Percentiles rank a stretch among this genome's conserved stretches.
phyloP scores from a whole-genome alignment of 306 rosid genomes.

The Cicer chorassanicum region DNA sequence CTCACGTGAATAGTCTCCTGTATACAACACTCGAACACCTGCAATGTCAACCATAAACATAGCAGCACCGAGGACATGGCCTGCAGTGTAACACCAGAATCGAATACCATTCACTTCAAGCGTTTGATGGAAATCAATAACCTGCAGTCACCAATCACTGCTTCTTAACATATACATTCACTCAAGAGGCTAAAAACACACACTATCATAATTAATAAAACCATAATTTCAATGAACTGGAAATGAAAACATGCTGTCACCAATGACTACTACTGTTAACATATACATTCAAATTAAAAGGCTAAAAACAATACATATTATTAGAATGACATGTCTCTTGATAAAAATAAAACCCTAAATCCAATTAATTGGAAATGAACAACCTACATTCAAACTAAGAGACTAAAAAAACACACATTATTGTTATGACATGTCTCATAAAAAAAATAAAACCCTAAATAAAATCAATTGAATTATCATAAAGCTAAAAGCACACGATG shows the following conservation, averaged over 20 bases:
- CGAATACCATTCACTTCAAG: conserved; percentile 89
- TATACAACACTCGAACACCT: conserved; percentile 87
- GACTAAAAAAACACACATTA: conserved; percentile 11
- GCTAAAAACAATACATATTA: conserved; percentile 10
- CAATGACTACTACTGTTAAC: not conserved
- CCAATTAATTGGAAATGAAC: conserved; percentile 58
- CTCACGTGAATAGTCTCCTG: conserved; percentile 98
- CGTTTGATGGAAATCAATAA: conserved; percentile 96
- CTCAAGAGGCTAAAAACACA: not conserved
- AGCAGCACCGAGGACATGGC: conserved; percentile 99
- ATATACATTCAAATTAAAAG: not conserved
- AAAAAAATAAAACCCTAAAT: not conserved
- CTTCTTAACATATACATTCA: not conserved
- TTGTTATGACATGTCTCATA: not conserved
- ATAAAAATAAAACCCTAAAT: not conserved
- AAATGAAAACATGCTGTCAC: conserved; percentile 78
- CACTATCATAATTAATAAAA: not conserved
- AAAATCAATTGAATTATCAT: not conserved
- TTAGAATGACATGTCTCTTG: not conserved
- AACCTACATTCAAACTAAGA: conserved; percentile 55
- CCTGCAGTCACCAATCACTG: conserved; percentile 57
- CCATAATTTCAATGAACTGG: conserved; percentile 1
- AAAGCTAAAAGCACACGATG: not conserved
- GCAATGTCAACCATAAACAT: conserved; percentile 99
- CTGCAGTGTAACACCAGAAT: conserved; percentile 98